phyloP scores from a whole-genome alignment of 2,329 filamentous ascomycete species.

The Microcera coccophila region DNA sequence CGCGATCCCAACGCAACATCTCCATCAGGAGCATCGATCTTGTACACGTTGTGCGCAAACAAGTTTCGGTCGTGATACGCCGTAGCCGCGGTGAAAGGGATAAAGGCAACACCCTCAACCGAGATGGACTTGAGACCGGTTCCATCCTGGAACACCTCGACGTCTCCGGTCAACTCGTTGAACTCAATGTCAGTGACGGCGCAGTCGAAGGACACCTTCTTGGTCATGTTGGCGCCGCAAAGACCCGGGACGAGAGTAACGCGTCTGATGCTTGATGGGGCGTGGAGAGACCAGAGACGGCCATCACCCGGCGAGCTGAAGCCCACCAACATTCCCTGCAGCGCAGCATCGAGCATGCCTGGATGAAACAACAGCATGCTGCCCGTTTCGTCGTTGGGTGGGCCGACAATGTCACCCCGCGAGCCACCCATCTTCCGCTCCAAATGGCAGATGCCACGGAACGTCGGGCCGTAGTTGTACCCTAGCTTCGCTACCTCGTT shows the following conservation, averaged over 20 bases:
- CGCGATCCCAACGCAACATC: too few relatives aligned
- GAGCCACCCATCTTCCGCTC: neutral
- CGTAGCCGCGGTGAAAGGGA: neutral
- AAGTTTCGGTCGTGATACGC: too few relatives aligned
- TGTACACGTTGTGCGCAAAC: too few relatives aligned
- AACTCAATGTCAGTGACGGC: too few relatives aligned
- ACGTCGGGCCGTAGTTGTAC: neutral
- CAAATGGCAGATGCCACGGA: neutral
- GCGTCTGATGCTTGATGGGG: conserved; percentile 8
- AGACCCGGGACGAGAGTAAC: conserved; percentile 5
- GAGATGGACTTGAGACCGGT: too few relatives aligned
- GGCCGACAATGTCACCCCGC: neutral
- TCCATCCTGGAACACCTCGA: neutral
- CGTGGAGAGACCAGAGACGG: conserved; percentile 4
- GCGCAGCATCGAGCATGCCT: conserved; percentile 9
- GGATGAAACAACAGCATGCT: conserved; percentile 3
- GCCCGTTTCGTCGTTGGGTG: neutral
- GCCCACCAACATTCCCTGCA: conserved; percentile 8
- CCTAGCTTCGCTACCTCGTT: neutral
- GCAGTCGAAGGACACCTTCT: too few relatives aligned
- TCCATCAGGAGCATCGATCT: too few relatives aligned
- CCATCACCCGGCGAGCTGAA: conserved; percentile 7
- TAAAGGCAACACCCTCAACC: neutral
- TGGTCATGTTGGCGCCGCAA: too few relatives aligned
- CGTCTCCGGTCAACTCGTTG: neutral